phyloP scores from a whole-genome alignment of 768 basidiomycete genomes.

The Kwoniella bestiolae region DNA sequence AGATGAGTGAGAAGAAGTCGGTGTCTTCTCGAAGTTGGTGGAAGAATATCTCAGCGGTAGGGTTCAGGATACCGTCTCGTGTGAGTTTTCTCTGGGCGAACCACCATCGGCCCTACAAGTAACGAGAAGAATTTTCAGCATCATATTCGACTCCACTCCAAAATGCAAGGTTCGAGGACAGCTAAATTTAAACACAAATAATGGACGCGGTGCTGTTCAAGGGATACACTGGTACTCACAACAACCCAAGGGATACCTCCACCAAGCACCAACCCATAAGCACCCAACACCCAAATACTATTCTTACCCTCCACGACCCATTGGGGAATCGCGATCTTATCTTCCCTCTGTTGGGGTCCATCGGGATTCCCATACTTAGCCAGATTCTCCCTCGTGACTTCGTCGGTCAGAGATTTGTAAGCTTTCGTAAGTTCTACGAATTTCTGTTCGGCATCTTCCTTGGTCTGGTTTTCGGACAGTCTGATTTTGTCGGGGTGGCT shows the following conservation, averaged over 20 bases:
- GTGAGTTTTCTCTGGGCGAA: slow-evolving; percentile 87
- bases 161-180: no score
- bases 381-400: slow-evolving; percentile 86
- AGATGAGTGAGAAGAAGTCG: slow-evolving; percentile 71
- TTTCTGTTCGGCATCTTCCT: slow-evolving; percentile 79
- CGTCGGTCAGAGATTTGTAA: slow-evolving; percentile 97
- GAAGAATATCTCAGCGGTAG: slow-evolving; percentile 86
- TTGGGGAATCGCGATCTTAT: slow-evolving; percentile 90
- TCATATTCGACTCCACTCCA: no score
- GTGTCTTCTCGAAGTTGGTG: slow-evolving; percentile 80
- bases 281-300: slow-evolving; percentile 84
- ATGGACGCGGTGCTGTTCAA: no score
- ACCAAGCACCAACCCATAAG: slow-evolving; percentile 87
- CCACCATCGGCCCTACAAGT: slow-evolving; percentile 85
- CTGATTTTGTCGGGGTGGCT: slow-evolving; percentile 98
- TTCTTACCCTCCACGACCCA: slow-evolving; percentile 94
- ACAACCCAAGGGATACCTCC: slow-evolving; percentile 83
- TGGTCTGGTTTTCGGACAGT: slow-evolving; percentile 76
- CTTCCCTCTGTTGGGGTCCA: slow-evolving; percentile 89
- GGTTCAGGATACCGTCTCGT: slow-evolving; percentile 83
- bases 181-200: no score
- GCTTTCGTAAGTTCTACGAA: slow-evolving; percentile 96
- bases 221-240: slow-evolving; percentile 58
- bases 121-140: no score
- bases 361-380: slow-evolving; percentile 91